A percentile compares a stretch with the other conserved stretches of the same genome.
Evolutionary conservation across 768 basidiomycete species (phyloP).

Genomic region (Leccinum truebloodii): DNA sequence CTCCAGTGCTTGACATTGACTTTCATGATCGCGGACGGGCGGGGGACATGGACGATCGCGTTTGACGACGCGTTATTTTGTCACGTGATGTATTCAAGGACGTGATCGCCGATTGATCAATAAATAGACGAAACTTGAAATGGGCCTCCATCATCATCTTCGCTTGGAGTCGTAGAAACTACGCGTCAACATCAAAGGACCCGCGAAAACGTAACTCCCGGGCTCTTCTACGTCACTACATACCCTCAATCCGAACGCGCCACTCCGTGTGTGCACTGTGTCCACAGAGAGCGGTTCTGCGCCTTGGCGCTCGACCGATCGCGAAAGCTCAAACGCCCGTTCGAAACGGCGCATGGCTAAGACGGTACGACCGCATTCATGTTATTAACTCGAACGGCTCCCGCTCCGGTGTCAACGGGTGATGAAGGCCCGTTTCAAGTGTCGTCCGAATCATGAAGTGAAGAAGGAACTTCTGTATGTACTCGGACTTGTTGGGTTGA

Average conservation of each 20-base stretch:
- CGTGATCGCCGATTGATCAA: too few species aligned
- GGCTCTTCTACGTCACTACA: neutral
- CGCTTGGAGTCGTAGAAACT: too few species aligned
- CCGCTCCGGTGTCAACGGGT: neutral
- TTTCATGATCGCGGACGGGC: constrained; percentile 49
- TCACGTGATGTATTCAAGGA: neutral
- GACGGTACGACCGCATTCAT: neutral
- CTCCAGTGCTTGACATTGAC: constrained; percentile 84
- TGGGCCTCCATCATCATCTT: too few species aligned
- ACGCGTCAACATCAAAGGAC: too few species aligned
- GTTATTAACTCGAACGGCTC: neutral
- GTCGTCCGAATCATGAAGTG: too few species aligned
- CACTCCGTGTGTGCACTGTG: neutral
- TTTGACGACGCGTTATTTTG: neutral
- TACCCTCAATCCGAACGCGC: neutral
- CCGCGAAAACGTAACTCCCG: too few species aligned
- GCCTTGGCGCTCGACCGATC: neutral
- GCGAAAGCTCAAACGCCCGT: neutral
- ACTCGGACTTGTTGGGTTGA: neutral
- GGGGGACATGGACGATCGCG: neutral
- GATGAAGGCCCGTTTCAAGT: neutral
- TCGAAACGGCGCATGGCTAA: neutral
- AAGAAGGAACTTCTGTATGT: neutral
- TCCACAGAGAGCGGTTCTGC: neutral
- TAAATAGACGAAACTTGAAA: too few species aligned